Evolutionary conservation across 2,329 filamentous ascomycete species (phyloP).

Genomic region (Myriangium duriaei): DNA sequence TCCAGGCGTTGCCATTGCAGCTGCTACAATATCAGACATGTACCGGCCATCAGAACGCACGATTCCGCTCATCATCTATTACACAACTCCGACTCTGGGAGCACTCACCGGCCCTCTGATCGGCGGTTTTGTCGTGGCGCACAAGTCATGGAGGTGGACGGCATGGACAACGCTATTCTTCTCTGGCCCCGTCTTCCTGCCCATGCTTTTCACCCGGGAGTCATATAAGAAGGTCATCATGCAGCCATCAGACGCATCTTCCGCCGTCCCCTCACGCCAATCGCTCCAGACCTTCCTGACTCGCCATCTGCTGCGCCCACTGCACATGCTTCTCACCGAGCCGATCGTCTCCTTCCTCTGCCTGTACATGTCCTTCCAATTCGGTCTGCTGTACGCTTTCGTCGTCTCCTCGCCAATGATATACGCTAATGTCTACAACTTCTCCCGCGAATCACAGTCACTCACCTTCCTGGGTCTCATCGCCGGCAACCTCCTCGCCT

Average conservation of each 20-base stretch:
- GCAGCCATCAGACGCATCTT: constrained; percentile 37
- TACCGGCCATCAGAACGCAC: constrained; percentile 3
- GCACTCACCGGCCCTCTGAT: constrained; percentile 36
- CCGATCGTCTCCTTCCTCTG: constrained; percentile 41
- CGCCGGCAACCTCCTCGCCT: constrained; percentile 14
- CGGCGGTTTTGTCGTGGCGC: constrained; percentile 20
- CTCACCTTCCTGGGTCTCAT: constrained; percentile 23
- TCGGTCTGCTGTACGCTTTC: constrained; percentile 8
- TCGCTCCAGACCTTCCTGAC: constrained; percentile 36
- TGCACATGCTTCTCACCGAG: constrained; percentile 38
- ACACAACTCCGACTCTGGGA: constrained; percentile 36
- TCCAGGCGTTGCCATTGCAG: constrained; percentile 40
- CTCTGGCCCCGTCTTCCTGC: constrained; percentile 19
- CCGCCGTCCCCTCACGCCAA: constrained; percentile 37
- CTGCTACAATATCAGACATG: constrained; percentile 15
- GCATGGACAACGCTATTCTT: constrained; percentile 23
- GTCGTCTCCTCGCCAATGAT: constrained; percentile 6
- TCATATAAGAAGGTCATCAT: constrained; percentile 39
- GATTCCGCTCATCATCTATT: constrained; percentile 7
- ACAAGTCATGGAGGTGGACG: constrained; percentile 25
- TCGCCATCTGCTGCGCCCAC: constrained; percentile 29
- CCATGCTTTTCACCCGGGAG: constrained; percentile 32
- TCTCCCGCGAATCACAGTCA: constrained; percentile 12
- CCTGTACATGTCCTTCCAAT: constrained; percentile 35
- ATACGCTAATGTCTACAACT: constrained; percentile 4